A percentile compares a stretch with the other conserved stretches of the same genome.
phyloP scores from a whole-genome alignment of 2,329 filamentous ascomycete genomes.

The Ophioceras dolichostomum region DNA sequence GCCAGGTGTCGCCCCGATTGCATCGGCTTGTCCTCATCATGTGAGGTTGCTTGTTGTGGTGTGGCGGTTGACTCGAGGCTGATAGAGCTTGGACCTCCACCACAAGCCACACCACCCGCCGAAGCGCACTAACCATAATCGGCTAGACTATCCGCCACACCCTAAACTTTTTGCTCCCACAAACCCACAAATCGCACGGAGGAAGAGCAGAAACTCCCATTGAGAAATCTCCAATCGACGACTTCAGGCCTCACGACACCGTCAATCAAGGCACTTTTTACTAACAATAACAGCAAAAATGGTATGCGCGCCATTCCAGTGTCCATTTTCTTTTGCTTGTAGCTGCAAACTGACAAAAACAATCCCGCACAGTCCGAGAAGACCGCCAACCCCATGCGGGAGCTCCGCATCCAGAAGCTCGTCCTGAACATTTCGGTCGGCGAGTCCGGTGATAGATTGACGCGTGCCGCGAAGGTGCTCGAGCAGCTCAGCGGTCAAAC shows the following conservation, averaged over 20 bases:
- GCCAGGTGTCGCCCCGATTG: no score
- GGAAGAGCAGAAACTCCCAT: background rate
- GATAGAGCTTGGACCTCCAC: no score
- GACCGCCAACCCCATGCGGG: slow-evolving; percentile 95
- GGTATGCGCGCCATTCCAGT: background rate
- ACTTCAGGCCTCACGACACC: background rate
- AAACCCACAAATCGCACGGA: background rate
- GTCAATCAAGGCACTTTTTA: background rate
- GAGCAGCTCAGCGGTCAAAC: slow-evolving; percentile 99
- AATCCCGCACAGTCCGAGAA: slow-evolving; percentile 57
- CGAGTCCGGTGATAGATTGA: slow-evolving; percentile 99
- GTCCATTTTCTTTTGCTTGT: no score
- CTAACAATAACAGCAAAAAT: background rate
- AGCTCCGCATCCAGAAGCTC: slow-evolving; percentile 98
- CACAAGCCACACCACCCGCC: no score
- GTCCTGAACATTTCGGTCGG: slow-evolving; percentile 99
- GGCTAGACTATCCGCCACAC: no score
- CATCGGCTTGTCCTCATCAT: no score
- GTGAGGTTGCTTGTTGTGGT: no score
- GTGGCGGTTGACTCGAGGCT: no score
- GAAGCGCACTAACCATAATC: no score
- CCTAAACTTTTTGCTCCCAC: background rate
- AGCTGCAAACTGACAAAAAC: slow-evolving; percentile 14
- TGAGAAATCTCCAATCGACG: background rate
- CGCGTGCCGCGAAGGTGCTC: slow-evolving; percentile 98